Base-by-base conservation (phyloP, 768 basidiomycete species). In the Myochromella boudieri region DNA sequence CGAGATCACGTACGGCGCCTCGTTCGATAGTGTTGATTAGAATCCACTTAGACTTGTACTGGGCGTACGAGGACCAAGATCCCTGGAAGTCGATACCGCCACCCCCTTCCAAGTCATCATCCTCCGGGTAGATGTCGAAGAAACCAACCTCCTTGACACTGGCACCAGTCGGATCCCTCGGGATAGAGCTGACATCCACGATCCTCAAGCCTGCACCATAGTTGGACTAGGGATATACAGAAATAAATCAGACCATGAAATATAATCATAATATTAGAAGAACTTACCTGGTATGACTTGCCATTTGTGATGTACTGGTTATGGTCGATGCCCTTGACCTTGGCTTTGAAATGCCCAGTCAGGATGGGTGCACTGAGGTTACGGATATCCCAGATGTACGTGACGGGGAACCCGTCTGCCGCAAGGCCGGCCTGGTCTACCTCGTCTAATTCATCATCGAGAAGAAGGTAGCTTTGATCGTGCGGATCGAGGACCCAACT, bases 311-410 rank as follows among this genome's bases (percentile, higher is more conserved):
- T 52, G 28, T 66, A 61, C 27, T 60, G 60, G 31, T 63, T 60
- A 39, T 63, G 63, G 52, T 64, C 63, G 46, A 64, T 64, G 43
- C 58, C 52, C 46, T 56, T 51, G 29, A 50, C 53, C 21, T 51
- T 51, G 15, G 54, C 55, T 42, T 56, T 61, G 58, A 60, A 64
- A 42, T 55, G 56, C 4, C 65, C 65, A 12, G 65, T 59, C 28
- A 60, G 51, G 20, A 55, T 51, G 15, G 63, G 65, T 24, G 54
- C 39, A n/a, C 46, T 42, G 44, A 64, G 60, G 44, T 60, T 37
- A 22, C 50, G 48, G 50, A 66, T 60, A 43, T 66, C 60, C 65
- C 65, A 66, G 42, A 66, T 63, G 49, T 62, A 63, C 3, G 65
- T 62, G 37, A 60, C 59, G 5, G 58, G 55, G 37, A 52, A 47